Evolutionary conservation across 768 basidiomycete species (phyloP).

Genomic region (Lentinula guzmanii): DNA sequence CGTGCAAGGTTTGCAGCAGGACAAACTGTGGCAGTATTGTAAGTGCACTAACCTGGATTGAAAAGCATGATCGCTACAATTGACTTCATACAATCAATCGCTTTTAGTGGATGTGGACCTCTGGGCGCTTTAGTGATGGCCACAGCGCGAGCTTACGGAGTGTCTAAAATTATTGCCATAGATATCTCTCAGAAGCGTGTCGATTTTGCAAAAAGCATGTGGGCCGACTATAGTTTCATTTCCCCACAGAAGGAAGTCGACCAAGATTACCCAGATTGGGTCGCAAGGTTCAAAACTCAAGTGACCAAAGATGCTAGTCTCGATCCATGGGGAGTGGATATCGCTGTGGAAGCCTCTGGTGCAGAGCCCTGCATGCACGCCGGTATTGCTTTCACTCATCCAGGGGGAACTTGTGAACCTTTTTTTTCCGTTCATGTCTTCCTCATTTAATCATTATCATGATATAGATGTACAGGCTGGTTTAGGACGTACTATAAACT

Average conservation of each 20-base stretch:
- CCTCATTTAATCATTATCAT: too few relatives aligned
- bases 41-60: neutral
- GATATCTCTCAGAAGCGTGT: conserved; percentile 12
- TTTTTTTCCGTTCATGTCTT: neutral
- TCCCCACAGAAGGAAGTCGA: conserved; percentile 5
- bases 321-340: conserved; percentile 14
- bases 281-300: conserved; percentile 7
- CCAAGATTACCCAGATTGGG: conserved; percentile 10
- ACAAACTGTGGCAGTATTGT: conserved; percentile 15
- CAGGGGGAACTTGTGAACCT: conserved; percentile 13
- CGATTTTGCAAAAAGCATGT: conserved; percentile 11
- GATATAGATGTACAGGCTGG: conserved; percentile 13
- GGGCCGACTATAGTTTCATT: conserved; percentile 11
- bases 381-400: conserved; percentile 11
- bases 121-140: conserved; percentile 14
- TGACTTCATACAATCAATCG: neutral
- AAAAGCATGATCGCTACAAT: neutral
- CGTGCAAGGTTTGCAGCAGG: conserved; percentile 11
- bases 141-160: conserved; percentile 12
- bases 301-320: conserved; percentile 9
- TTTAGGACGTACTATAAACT: conserved; percentile 11
- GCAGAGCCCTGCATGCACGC: conserved; percentile 15
- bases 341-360: conserved; percentile 14
- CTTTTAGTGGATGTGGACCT: conserved; percentile 13
- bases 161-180: conserved; percentile 15